Evolutionary conservation across 2,329 filamentous ascomycete genomes (phyloP).

Genomic region (Claviceps africana): DNA sequence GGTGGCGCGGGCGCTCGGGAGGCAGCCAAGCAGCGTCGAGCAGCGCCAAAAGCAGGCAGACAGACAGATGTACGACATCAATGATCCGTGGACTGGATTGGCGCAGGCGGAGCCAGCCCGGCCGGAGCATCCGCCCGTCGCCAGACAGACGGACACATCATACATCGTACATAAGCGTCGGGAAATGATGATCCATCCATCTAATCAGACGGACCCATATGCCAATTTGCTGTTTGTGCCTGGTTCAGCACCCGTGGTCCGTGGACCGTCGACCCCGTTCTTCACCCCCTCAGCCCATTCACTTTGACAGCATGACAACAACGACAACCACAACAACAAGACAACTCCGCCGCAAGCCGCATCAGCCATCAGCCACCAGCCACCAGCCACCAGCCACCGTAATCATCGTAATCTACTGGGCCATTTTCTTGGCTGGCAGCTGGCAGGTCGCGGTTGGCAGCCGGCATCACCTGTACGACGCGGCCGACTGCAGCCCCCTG

Average conservation of each 20-base stretch:
- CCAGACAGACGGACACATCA: neutral
- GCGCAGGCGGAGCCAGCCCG: too few species aligned
- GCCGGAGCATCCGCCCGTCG: neutral
- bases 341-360: too few species aligned
- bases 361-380: neutral
- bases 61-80: too few species aligned
- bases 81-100: too few species aligned
- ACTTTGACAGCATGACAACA: too few species aligned
- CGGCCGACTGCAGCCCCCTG: neutral
- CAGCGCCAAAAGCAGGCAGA: neutral
- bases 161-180: neutral
- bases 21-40: too few species aligned
- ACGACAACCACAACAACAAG: neutral
- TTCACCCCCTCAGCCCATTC: too few species aligned
- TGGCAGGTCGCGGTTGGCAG: neutral
- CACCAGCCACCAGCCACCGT: neutral
- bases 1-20: too few species aligned
- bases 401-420: constrained; percentile 1
- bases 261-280: too few species aligned
- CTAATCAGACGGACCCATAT: neutral
- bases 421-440: too few species aligned
- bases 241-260: too few species aligned
- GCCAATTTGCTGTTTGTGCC: neutral
- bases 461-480: neutral
- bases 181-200: neutral